These are phyloP conservation scores for Ascochyta fabae DNA, from an alignment of 2,329 filamentous ascomycete species.

Conservation along the genomic window DNA sequence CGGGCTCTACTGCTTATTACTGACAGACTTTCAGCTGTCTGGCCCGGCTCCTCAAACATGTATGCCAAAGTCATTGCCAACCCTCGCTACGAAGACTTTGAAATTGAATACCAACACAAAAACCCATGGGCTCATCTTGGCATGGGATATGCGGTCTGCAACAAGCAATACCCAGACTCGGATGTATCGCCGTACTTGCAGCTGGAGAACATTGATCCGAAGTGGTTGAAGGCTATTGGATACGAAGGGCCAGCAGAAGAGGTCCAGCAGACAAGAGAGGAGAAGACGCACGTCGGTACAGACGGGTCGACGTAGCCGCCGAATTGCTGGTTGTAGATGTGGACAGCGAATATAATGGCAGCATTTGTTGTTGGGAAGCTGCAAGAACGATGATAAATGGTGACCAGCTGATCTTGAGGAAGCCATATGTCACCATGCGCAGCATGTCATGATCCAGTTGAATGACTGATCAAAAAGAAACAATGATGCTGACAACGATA, in stretches of 20 bases:
- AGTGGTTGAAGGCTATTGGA: conserved; percentile 48
- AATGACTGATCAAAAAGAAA: no score
- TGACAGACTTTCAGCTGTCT: conserved; percentile 49
- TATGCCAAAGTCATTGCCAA: conserved; percentile 51
- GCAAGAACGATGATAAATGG: no score
- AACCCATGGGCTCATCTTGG: conserved; percentile 54
- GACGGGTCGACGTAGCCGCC: neutral
- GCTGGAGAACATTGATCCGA: conserved; percentile 52
- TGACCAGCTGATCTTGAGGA: no score
- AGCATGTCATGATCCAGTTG: no score
- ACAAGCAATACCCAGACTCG: conserved; percentile 27
- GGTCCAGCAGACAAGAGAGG: conserved; percentile 19
- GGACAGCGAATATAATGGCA: no score
- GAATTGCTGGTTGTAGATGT: neutral
- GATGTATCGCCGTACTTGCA: conserved; percentile 51
- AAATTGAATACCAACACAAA: conserved; percentile 49
- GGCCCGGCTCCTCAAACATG: conserved; percentile 59
- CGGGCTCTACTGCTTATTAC: neutral
- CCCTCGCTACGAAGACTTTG: conserved; percentile 54
- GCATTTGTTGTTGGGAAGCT: no score
- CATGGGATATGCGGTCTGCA: conserved; percentile 48
- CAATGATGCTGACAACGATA: no score
- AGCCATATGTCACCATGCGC: no score
- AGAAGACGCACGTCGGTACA: conserved; percentile 12
- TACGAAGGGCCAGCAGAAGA: conserved; percentile 22